A percentile compares a stretch with the other conserved stretches of the same genome.
These are phyloP conservation scores for Xylaria nigripes DNA, from an alignment of 495 filamentous ascomycete species.

Conservation along the genomic window DNA sequence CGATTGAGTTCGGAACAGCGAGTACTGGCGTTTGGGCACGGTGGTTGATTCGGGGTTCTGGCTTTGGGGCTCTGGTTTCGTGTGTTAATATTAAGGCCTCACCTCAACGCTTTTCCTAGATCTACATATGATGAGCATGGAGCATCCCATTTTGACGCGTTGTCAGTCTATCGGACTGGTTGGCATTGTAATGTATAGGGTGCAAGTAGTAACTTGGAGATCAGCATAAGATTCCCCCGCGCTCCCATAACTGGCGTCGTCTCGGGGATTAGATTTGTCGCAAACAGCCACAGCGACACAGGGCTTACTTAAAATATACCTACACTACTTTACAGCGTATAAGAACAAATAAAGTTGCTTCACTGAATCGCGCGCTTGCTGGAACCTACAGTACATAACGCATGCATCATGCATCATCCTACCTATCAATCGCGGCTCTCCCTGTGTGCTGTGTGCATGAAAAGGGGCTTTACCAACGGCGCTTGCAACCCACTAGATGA, in stretches of 20 bases:
- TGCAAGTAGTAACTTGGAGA: too few species aligned
- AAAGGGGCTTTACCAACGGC: background rate
- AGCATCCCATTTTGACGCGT: too few species aligned
- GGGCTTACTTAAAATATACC: background rate
- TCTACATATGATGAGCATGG: too few species aligned
- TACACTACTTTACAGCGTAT: too few species aligned
- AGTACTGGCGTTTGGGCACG: background rate
- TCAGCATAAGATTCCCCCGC: too few species aligned
- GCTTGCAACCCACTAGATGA: background rate
- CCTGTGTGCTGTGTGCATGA: too few species aligned
- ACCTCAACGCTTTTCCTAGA: too few species aligned
- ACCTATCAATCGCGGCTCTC: background rate
- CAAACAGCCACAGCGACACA: background rate
- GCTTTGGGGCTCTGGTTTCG: constrained; percentile 2
- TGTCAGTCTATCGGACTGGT: too few species aligned
- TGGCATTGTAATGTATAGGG: too few species aligned
- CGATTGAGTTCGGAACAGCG: constrained; percentile 3
- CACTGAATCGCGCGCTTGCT: constrained; percentile 1
- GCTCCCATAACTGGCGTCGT: too few species aligned
- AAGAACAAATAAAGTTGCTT: background rate
- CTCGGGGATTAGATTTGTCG: background rate
- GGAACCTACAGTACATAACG: background rate
- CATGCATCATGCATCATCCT: constrained; percentile 3
- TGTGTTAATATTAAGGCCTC: constrained; percentile 17
- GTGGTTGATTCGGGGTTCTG: background rate